Evolutionary conservation across 2,329 filamentous ascomycete genomes (phyloP), one percentile per base, ranked within the genome.

Genomic region (Xylaria sp.): DNA sequence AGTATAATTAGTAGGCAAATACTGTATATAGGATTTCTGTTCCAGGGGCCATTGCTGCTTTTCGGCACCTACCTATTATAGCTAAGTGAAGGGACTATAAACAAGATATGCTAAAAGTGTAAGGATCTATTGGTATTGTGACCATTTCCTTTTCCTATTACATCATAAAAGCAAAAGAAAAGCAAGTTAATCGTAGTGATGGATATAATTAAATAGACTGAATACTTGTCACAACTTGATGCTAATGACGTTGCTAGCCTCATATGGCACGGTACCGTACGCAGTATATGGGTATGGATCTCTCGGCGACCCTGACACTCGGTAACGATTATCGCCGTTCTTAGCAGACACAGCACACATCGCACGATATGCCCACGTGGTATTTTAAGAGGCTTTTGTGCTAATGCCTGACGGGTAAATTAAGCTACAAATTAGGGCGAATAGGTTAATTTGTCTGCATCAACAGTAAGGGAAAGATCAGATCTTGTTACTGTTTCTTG

Each of bases 361-460:
- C 38, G n/a, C 45, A 44, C 33, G 44, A 56, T 47, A 60, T 27
- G n/a, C 45, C 50, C 63, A 65, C 63, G 63, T 65, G 63, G 57
- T 50, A 38, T 38, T 29, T 47, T 36, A 42, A 51, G 44, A 51
- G 33, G 39, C 20, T 47, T 22, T 49, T 17, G 56, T 50, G 38
- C 22, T 13, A 36, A 20, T 47, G 17, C 31, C 15, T 29, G 13
- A 38, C n/a, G 44, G 7, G 20, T 17, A 47, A 59, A 38, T n/a
- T 27, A 57, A 57, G 29, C 49, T 9, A 53, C 49, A 50, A 17
- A 50, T 27, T 17, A 25, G 33, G 20, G 10, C 10, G 5, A 25
- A 60, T 20, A 60, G 45, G 57, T 10, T 51, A 64, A 58, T 33
- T 47, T 7, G 17, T n/a, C 45, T 38, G 13, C 49, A 51, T 51